Base-by-base conservation (phyloP, 225 moss, liverwort and hornwort species). In the Pseudisothecium myosuroides region DNA sequence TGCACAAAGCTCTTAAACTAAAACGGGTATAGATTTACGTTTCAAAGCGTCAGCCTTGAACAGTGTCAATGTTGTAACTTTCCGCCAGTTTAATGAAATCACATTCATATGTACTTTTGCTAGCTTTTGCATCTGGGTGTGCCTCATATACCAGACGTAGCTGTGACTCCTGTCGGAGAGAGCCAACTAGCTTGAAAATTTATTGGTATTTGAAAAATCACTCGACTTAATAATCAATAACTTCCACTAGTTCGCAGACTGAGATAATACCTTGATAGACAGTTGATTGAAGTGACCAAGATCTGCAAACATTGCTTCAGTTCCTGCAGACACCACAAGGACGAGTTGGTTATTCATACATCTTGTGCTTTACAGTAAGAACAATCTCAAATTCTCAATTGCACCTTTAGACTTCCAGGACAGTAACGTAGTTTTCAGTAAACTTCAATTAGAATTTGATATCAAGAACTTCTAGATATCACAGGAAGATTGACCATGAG, bases 281-380 rank as follows among this genome's bases (percentile, higher is more conserved):
- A 69, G 85, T 89, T 96, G 98, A 54, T 96, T 95, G 85, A 97
- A 98, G 85, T 98, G 98, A 69, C 98, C 98, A 64, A 98, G 90
- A 89, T 98, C 97, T 47, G 97, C 97, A 89, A 97, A 98, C 98
- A 98, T 98, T 19, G 98, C 90, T 93, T 98, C 98, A 63, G 95
- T 92, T 82, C 97, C 97, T 97, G 95, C 91, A 92, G 56, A 81
- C 81, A 79, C 65, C 83, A 55, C 27, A 84, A 88, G 41, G 84
- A 54, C 12, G 32, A 61, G 34, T 86, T 59, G 54, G 86, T 61
- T 50, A 67, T 80, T 69, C 60, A 55, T n/a, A 47, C 56, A 62
- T 28, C 56, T 56, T 56, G 78, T 56, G 26, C 56, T 55, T 55
- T 10, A 13, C 12, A 74, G 72, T 71, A 37, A 24, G 84, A 58